A percentile compares a stretch with the other conserved stretches of the same genome.
phyloP scores from a whole-genome alignment of 495 filamentous ascomycete genomes.

The Penicillium maclennaniae region DNA sequence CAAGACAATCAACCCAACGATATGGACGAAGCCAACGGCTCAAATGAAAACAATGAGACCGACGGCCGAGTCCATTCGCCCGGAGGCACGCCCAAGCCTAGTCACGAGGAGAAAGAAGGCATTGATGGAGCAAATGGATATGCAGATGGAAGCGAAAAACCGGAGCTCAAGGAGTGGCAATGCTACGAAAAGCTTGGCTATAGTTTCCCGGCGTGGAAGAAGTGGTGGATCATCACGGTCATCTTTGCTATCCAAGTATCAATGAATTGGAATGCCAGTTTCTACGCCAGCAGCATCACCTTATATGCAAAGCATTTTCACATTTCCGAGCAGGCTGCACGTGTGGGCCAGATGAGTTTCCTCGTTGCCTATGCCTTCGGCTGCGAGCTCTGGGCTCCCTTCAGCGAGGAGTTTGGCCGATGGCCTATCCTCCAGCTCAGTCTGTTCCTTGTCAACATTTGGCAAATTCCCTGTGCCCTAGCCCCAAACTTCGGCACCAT shows the following conservation, averaged over 20 bases:
- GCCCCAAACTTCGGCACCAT: slow-evolving; percentile 68
- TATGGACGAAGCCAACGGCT: no score
- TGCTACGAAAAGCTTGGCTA: slow-evolving; percentile 64
- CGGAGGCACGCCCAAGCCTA: slow-evolving; percentile 7
- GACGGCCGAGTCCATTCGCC: slow-evolving; percentile 12
- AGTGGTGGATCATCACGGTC: slow-evolving; percentile 70
- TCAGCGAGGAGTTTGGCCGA: slow-evolving; percentile 74
- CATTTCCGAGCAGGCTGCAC: slow-evolving; percentile 61
- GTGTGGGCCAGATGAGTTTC: slow-evolving; percentile 66
- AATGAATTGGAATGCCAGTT: slow-evolving; percentile 81
- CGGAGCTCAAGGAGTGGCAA: slow-evolving; percentile 58
- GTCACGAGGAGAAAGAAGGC: slow-evolving; percentile 11
- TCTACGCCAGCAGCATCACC: slow-evolving; percentile 64
- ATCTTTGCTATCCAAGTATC: slow-evolving; percentile 75
- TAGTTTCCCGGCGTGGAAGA: slow-evolving; percentile 60
- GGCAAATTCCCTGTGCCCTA: slow-evolving; percentile 66
- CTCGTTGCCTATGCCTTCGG: slow-evolving; percentile 74
- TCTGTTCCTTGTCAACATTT: slow-evolving; percentile 70
- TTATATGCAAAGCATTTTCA: slow-evolving; percentile 60
- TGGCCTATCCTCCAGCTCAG: slow-evolving; percentile 68
- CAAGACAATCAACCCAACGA: slow-evolving; percentile 2
- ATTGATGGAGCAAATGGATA: slow-evolving; percentile 33
- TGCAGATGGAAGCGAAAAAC: slow-evolving; percentile 29
- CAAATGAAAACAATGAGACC: slow-evolving; percentile 19
- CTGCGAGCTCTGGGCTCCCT: slow-evolving; percentile 81